These are phyloP conservation scores for Peronospora farinosa DNA, from an alignment of 352 stramenopile species.

Conservation along the genomic window DNA sequence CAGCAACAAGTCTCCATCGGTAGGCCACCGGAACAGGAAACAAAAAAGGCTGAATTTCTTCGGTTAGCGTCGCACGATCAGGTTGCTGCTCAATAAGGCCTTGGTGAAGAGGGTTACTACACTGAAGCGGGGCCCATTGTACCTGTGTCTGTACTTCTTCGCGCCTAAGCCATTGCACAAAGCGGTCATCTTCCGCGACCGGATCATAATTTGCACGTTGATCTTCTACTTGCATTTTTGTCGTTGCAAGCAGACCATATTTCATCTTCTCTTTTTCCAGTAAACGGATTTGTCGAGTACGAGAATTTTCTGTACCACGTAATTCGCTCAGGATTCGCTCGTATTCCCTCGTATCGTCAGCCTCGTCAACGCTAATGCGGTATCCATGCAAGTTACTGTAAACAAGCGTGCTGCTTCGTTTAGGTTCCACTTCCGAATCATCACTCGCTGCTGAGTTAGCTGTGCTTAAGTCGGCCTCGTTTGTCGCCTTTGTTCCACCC, in stretches of 20 bases:
- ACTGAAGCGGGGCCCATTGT: slow-evolving; percentile 56
- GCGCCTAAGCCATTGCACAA: slow-evolving; percentile 39
- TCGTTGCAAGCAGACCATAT: slow-evolving; percentile 9
- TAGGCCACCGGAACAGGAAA: slow-evolving; percentile 40
- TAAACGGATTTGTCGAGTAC: slow-evolving; percentile 25
- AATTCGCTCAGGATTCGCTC: slow-evolving; percentile 68
- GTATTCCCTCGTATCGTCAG: slow-evolving; percentile 60
- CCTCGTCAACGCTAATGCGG: slow-evolving; percentile 58
- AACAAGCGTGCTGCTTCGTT: slow-evolving; percentile 24
- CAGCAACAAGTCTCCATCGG: slow-evolving; percentile 31
- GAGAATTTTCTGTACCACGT: slow-evolving; percentile 39
- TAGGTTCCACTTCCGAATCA: slow-evolving; percentile 6
- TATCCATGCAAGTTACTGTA: slow-evolving; percentile 83
- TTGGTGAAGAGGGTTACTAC: slow-evolving; percentile 38
- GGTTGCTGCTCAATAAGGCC: slow-evolving; percentile 53
- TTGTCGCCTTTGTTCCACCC: background rate
- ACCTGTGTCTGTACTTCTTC: slow-evolving; percentile 34
- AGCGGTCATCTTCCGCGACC: slow-evolving; percentile 32
- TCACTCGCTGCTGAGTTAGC: slow-evolving; percentile 6
- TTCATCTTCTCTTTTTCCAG: slow-evolving; percentile 32
- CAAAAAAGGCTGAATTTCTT: slow-evolving; percentile 77
- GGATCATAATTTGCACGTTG: slow-evolving; percentile 45
- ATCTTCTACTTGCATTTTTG: slow-evolving; percentile 37
- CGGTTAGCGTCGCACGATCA: slow-evolving; percentile 53
- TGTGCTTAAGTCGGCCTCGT: background rate